Evolutionary conservation across 371 early-diverging fungal species (phyloP).

Genomic region (Dichotomocladium elegans): DNA sequence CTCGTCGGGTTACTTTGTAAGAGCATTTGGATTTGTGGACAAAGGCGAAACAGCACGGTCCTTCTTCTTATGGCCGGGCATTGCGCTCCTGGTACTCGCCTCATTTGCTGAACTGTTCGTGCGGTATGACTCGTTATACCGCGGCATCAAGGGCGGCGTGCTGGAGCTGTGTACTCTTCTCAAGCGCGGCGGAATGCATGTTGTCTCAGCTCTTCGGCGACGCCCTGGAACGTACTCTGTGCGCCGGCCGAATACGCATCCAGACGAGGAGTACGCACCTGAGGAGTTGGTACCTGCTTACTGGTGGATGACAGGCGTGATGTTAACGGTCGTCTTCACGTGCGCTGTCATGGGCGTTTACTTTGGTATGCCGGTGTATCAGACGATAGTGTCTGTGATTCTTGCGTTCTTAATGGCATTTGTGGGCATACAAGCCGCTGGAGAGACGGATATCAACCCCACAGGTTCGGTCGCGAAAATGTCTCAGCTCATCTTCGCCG

Average conservation of each 20-base stretch:
- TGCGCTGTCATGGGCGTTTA: constrained; percentile 54
- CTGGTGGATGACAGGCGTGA: constrained; percentile 60
- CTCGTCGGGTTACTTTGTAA: constrained; percentile 31
- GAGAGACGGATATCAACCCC: constrained; percentile 70
- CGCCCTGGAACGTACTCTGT: background rate
- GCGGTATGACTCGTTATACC: constrained; percentile 51
- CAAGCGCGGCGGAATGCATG: background rate
- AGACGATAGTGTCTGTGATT: constrained; percentile 54
- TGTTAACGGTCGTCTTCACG: constrained; percentile 55
- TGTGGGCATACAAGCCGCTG: constrained; percentile 66
- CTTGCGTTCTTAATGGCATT: constrained; percentile 70
- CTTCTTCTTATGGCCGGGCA: constrained; percentile 70
- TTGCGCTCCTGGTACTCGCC: constrained; percentile 61
- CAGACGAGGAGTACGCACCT: constrained; percentile 3
- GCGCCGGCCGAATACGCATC: background rate
- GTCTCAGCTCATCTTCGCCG: constrained; percentile 58
- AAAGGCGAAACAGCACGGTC: constrained; percentile 39
- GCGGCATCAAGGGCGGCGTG: constrained; percentile 48
- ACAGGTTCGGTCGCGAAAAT: constrained; percentile 59
- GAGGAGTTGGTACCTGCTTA: constrained; percentile 51
- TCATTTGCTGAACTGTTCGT: constrained; percentile 59
- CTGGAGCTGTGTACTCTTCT: background rate
- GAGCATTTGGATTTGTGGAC: constrained; percentile 28
- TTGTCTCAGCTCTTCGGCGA: background rate
- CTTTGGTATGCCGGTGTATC: constrained; percentile 57